Conservation (phyloP, 1,284 basidiomycete species). For the Sporisorium graminicola region DNA sequence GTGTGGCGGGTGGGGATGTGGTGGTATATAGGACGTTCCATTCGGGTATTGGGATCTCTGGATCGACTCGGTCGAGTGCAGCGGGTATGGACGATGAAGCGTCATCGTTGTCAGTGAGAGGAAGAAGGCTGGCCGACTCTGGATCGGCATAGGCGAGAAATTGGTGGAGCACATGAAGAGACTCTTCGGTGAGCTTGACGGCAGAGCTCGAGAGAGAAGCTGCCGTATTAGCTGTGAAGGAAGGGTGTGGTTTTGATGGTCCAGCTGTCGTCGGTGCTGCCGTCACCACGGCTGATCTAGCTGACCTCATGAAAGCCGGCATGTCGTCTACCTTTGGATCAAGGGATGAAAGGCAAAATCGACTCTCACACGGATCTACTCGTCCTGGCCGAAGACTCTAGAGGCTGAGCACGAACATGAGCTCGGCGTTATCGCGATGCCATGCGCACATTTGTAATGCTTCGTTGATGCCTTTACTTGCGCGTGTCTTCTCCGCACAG, state of each 20-base stretch:
- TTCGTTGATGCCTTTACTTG: too few relatives aligned
- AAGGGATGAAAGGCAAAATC: neutral
- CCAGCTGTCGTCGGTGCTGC: constrained; percentile 7
- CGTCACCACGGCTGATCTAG: constrained; percentile 15
- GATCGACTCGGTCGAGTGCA: constrained; percentile 6
- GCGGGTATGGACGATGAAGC: constrained; percentile 21
- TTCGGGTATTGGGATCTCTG: constrained; percentile 49
- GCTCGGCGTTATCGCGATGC: neutral
- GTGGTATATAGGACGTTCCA: constrained; percentile 55
- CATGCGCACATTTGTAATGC: neutral
- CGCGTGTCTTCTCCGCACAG: too few relatives aligned
- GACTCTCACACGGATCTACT: neutral
- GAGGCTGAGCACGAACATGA: constrained; percentile 8
- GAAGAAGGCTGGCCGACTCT: constrained; percentile 31
- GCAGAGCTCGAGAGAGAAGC: constrained; percentile 14
- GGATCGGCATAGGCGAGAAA: constrained; percentile 50
- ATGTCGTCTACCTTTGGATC: neutral
- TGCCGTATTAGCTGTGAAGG: neutral
- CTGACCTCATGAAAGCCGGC: constrained; percentile 24
- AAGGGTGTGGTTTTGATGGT: neutral
- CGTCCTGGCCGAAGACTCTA: neutral
- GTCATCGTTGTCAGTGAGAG: constrained; percentile 17
- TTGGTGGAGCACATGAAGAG: constrained; percentile 41
- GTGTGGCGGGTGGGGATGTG: constrained; percentile 22
- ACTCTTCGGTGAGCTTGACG: constrained; percentile 30